Conservation (phyloP, 2,329 filamentous ascomycete genomes). For the Pezicula carpinea region DNA sequence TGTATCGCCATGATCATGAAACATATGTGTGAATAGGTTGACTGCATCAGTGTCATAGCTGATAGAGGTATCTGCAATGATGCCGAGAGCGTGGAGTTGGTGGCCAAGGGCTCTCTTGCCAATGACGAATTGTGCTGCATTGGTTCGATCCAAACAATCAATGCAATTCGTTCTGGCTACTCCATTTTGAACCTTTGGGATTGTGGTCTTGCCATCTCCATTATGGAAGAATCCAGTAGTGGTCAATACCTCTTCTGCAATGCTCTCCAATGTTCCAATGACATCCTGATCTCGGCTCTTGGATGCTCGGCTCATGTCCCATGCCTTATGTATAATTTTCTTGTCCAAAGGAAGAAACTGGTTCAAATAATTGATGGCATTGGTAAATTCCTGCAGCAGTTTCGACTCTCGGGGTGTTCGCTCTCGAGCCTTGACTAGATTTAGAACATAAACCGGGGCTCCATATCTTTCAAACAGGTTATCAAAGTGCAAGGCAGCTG, state of each 20-base stretch:
- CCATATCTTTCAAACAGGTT: slow-evolving; percentile 92
- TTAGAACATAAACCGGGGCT: slow-evolving; percentile 84
- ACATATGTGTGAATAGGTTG: slow-evolving; percentile 97
- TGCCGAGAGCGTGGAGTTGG: slow-evolving; percentile 85
- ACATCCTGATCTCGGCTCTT: slow-evolving; percentile 92
- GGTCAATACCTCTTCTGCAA: slow-evolving; percentile 80
- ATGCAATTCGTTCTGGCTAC: slow-evolving; percentile 96
- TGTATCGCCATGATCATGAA: slow-evolving; percentile 94
- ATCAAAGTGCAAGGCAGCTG: slow-evolving; percentile 91
- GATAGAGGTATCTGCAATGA: slow-evolving; percentile 72
- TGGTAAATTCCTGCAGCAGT: slow-evolving; percentile 79
- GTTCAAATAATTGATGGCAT: slow-evolving; percentile 86
- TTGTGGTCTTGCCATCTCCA: slow-evolving; percentile 64
- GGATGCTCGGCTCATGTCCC: slow-evolving; percentile 96
- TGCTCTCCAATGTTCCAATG: slow-evolving; percentile 83
- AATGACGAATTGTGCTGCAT: slow-evolving; percentile 96
- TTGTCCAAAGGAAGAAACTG: slow-evolving; percentile 82
- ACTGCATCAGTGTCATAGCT: slow-evolving; percentile 95
- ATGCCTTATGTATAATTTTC: slow-evolving; percentile 89
- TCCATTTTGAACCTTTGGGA: slow-evolving; percentile 77
- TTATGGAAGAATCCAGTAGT: slow-evolving; percentile 95
- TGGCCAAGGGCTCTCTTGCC: slow-evolving; percentile 90
- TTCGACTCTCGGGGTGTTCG: slow-evolving; percentile 88
- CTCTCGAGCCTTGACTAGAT: slow-evolving; percentile 86
- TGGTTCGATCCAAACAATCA: slow-evolving; percentile 93